Evolutionary conservation across 2,329 filamentous ascomycete genomes (phyloP), one percentile per base, ranked within the genome.

Genomic region (Alternaria arborescens): DNA sequence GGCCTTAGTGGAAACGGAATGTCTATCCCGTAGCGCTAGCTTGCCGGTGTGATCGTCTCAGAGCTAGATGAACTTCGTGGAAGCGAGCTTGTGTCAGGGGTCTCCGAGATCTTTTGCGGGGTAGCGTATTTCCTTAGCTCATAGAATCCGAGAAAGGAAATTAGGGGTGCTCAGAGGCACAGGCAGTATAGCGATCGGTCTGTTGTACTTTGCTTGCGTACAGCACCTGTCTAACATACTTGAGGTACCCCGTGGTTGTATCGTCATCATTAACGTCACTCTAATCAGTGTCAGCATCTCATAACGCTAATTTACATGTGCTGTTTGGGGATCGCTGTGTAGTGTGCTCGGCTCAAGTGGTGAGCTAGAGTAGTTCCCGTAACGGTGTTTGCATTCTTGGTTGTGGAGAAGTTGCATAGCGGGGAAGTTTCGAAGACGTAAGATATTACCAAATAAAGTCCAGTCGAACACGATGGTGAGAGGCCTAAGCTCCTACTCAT

Each of bases 341-440:
- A 46, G 46, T 67, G 64, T 68, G 61, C 66, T 71, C 64, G 70
- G 61, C 65, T 67, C 63, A 58, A 30, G 47, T 60, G 52, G 48
- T 60, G 68, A 60, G 69, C 75, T 74, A 76, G 68, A 68, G 60
- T 75, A 73, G 74, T 64, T 72, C 67, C 74, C 72, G 70, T 57
- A 64, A 65, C 61, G 64, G 60, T 66, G 56, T 62, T 50, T 50
- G 36, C 32, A 52, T 55, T 62, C 46, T 40, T 60, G 64, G 52
- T 56, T 68, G 66, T 68, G 70, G 65, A 70, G 70, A 68, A 55
- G 65, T 53, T 58, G 71, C 70, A 74, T 70, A 67, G 70, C 73
- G 74, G 72, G 74, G 73, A 76, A 75, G 69, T 70, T 76, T 73
- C 57, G 57, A 59, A 77, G 72, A 77, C 75, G 75, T 77, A 77